Percentiles rank a stretch among this genome's conserved stretches.
These are phyloP conservation scores for Deinandra increscens DNA, from an alignment of 129 eudicot genomes.

Conservation along the genomic window DNA sequence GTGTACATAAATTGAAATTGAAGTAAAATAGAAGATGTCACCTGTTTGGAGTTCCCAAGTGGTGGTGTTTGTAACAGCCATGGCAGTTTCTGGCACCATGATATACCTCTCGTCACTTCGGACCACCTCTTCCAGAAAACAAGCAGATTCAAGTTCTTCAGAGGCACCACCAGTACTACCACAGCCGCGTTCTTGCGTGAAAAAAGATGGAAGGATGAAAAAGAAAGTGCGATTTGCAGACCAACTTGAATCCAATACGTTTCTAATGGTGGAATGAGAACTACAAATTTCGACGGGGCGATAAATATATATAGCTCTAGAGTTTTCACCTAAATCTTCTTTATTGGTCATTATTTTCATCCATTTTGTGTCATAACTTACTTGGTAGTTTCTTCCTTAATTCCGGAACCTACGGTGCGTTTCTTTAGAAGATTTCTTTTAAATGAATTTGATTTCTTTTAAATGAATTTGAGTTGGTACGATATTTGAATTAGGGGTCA, in stretches of 20 bases:
- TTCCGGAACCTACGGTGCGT: too few species aligned
- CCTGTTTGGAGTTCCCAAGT: conserved; percentile 39
- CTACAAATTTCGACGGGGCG: neutral
- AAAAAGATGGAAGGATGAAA: conserved; percentile 36
- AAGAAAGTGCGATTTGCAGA: conserved; percentile 54
- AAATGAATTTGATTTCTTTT: too few species aligned
- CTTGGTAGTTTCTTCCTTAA: too few species aligned
- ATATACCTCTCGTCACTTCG: conserved; percentile 40
- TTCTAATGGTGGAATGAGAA: neutral
- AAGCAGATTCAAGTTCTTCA: neutral
- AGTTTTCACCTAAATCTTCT: neutral
- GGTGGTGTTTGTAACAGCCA: conserved; percentile 43
- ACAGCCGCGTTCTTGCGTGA: conserved; percentile 42
- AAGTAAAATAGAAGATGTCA: conserved; percentile 23
- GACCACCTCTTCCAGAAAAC: conserved; percentile 20
- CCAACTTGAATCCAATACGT: neutral
- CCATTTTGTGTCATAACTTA: too few species aligned
- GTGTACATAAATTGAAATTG: too few species aligned
- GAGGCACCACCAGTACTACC: conserved; percentile 4
- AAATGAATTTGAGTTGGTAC: too few species aligned
- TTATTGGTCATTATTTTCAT: neutral
- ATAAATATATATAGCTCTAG: neutral
- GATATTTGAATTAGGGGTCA: too few species aligned
- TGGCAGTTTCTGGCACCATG: conserved; percentile 53
- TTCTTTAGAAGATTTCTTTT: too few species aligned